Evolutionary conservation across 768 basidiomycete genomes (phyloP), one percentile per base, ranked within the genome.

Genomic region (Daedalea quercina): DNA sequence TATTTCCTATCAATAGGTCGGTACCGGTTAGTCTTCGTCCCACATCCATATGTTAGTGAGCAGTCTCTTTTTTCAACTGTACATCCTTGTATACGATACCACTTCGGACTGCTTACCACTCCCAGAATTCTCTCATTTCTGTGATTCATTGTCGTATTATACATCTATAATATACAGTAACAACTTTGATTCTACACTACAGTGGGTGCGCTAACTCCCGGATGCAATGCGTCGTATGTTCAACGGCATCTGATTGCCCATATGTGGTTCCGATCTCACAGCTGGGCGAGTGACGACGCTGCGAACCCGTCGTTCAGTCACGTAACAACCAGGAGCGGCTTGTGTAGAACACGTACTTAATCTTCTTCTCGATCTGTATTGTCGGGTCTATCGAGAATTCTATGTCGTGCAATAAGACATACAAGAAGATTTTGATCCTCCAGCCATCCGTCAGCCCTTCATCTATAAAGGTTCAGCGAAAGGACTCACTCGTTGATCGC

Each of bases 371-470:
- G 58, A 82, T 77, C 58, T 80, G 73, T 58, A 80, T 65, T 49
- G 69, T 65, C 23, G 76, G 71, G 60, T 80, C 77, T 20, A 76
- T 69, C 44, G 72, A 65, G 68, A 81, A 79, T 60, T 77, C 76
- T 50, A 82, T 66, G 67, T 83, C 80, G 59, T 75, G 74, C 44
- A 84, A 47, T 45, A 84, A 73, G 43, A 78, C 75, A 65, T 73
- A 81, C 55, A 84, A 68, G 60, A 84, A 82, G 34, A 78, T 72
- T 65, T 84, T 84, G 65, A 84, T 82, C 70, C 81, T 83, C 61
- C 20, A 48, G 55, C 52, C 23, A 45, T 24, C 26, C 40, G 19
- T 50, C 28, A 49, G 37, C n/a, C 31, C 37, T 31, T 1, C 0
- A 23, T 49, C 8, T 23, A 23, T 41, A 9, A 2, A 54, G 13